Evolutionary conservation across 805 yeast genomes (phyloP).

Genomic region (Kuraishia hungarica): DNA sequence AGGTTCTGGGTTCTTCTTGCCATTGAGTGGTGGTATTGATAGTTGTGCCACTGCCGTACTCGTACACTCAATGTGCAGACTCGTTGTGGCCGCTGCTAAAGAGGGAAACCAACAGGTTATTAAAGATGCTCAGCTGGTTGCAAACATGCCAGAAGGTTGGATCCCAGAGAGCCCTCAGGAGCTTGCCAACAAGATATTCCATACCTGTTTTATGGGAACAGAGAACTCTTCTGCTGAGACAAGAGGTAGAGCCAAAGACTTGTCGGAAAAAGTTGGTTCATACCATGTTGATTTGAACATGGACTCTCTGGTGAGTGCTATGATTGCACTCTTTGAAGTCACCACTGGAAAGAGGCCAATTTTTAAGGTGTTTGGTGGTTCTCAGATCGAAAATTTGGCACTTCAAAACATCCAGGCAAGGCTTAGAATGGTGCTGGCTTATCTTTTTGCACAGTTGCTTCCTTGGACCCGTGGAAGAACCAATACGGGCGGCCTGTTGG

Average conservation of each 20-base stretch:
- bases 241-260: constrained; percentile 66
- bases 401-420: constrained; percentile 96
- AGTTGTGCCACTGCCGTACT: constrained; percentile 96
- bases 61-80: constrained; percentile 87
- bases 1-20: constrained; percentile 87
- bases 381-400: constrained; percentile 85
- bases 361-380: constrained; percentile 90
- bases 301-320: constrained; percentile 74
- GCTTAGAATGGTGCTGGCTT: constrained; percentile 87
- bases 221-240: constrained; percentile 87
- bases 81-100: constrained; percentile 63
- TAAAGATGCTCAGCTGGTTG: constrained; percentile 61
- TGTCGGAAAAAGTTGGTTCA: constrained; percentile 72
- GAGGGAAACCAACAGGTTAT: constrained; percentile 73
- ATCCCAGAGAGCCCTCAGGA: constrained; percentile 69
- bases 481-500: constrained; percentile 72
- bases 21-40: constrained; percentile 95
- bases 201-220: constrained; percentile 94
- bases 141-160: constrained; percentile 50
- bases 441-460: constrained; percentile 84
- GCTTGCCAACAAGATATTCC: constrained; percentile 68
- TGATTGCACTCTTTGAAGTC: constrained; percentile 68
- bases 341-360: constrained; percentile 88
- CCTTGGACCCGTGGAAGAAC: constrained; percentile 86
- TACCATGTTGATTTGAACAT: constrained; percentile 89